Evolutionary conservation across 2,329 filamentous ascomycete species (phyloP).

Genomic region (Ambrosiella xylebori): DNA sequence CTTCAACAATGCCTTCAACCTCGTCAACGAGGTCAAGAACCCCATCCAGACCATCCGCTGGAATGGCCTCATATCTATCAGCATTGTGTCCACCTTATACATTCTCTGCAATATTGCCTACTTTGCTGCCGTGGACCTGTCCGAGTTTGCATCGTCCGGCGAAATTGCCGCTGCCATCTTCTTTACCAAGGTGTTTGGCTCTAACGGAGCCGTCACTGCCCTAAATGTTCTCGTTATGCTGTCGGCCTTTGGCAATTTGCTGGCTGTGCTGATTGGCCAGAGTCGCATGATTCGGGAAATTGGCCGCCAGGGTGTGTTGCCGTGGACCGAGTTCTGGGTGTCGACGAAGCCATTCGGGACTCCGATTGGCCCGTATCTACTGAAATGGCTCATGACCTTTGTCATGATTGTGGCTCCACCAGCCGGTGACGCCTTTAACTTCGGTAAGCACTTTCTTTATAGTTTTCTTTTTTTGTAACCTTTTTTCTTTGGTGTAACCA

Average conservation of each 20-base stretch:
- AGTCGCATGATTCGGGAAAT: slow-evolving; percentile 43
- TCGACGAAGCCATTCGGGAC: slow-evolving; percentile 47
- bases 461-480: neutral
- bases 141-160: slow-evolving; percentile 33
- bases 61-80: slow-evolving; percentile 31
- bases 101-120: slow-evolving; percentile 44
- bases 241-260: slow-evolving; percentile 40
- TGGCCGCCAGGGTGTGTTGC: slow-evolving; percentile 42
- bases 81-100: slow-evolving; percentile 36
- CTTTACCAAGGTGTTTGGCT: slow-evolving; percentile 41
- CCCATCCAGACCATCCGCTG: slow-evolving; percentile 37
- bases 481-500: neutral
- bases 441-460: slow-evolving; percentile 24
- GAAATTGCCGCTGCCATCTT: slow-evolving; percentile 40
- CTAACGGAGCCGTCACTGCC: slow-evolving; percentile 28
- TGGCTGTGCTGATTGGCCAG: slow-evolving; percentile 36
- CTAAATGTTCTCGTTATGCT: slow-evolving; percentile 40
- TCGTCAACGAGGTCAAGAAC: slow-evolving; percentile 45
- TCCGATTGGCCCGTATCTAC: slow-evolving; percentile 37
- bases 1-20: slow-evolving; percentile 42
- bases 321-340: slow-evolving; percentile 43
- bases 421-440: slow-evolving; percentile 47
- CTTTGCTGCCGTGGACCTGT: slow-evolving; percentile 32
- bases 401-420: slow-evolving; percentile 44
- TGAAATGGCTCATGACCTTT: slow-evolving; percentile 40